These are phyloP conservation scores for Leptosphaerulina australis DNA, from an alignment of 2,329 filamentous ascomycete species.

Conservation along the genomic window DNA sequence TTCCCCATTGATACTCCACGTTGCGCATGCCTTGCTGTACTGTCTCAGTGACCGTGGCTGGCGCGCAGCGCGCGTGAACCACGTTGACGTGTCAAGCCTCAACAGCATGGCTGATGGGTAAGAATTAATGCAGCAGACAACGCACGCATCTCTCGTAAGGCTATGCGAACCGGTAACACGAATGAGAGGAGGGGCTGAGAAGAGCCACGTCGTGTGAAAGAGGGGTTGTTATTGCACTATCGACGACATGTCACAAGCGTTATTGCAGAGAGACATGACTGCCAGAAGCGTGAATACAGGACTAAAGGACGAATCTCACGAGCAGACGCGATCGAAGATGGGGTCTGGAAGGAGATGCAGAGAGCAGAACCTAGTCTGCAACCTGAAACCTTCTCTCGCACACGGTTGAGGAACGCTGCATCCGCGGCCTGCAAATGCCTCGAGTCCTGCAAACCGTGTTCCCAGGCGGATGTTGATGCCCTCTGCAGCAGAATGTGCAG, in stretches of 20 bases:
- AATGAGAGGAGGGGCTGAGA: constrained; percentile 16
- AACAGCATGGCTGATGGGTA: not conserved
- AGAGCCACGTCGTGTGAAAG: not conserved
- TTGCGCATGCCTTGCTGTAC: not conserved
- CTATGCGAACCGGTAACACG: constrained; percentile 33
- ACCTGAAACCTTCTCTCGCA: too few relatives aligned
- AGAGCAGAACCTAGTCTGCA: too few relatives aligned
- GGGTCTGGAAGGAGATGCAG: too few relatives aligned
- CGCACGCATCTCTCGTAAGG: constrained; percentile 26
- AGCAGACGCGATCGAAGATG: too few relatives aligned
- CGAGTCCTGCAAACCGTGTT: constrained; percentile 12
- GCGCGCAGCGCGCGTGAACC: constrained; percentile 38
- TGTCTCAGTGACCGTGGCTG: constrained; percentile 13
- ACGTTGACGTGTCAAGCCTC: constrained; percentile 41
- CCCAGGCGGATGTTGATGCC: constrained; percentile 8
- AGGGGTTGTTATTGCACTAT: constrained; percentile 14
- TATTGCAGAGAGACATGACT: not conserved
- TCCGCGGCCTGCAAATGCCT: not conserved
- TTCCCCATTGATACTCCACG: not conserved
- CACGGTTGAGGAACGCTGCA: not conserved
- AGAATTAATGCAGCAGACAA: constrained; percentile 22
- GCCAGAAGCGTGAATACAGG: too few relatives aligned
- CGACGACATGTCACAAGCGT: not conserved
- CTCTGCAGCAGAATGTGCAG: constrained; percentile 25
- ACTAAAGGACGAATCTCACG: too few relatives aligned